Percentiles rank a stretch among this genome's conserved stretches.
Conservation (phyloP, 441 rosid genomes). For the Eutrema salsugineum region DNA sequence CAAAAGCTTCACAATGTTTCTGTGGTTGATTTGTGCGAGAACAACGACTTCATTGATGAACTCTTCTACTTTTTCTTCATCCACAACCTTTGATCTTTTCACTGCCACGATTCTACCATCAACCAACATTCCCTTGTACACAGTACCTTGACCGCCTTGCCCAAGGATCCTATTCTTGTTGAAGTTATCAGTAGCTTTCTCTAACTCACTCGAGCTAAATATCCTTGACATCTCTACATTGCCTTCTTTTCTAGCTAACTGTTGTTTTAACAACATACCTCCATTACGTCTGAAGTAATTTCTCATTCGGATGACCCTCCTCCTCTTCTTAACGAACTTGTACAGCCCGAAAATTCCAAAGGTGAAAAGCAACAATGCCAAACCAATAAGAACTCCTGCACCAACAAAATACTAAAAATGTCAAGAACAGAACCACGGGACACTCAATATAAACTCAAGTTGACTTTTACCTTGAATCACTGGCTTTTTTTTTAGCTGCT, state of each 20-base stretch:
- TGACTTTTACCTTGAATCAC: conserved; percentile 12
- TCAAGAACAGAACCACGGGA: background rate
- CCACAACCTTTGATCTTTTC: conserved; percentile 18
- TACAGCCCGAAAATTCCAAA: conserved; percentile 18
- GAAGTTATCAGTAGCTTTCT: conserved; percentile 43
- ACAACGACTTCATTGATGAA: conserved; percentile 31
- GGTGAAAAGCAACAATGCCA: background rate
- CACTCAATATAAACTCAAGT: background rate
- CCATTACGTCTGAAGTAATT: conserved; percentile 39
- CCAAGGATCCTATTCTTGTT: conserved; percentile 35
- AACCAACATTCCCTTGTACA: conserved; percentile 31
- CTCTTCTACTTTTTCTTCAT: conserved; percentile 27
- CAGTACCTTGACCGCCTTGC: conserved; percentile 46
- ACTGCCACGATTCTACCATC: conserved; percentile 24
- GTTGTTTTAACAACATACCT: conserved; percentile 33
- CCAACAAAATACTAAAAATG: background rate
- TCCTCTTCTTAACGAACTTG: background rate
- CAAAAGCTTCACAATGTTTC: conserved; percentile 28
- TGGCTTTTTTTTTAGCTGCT: conserved; percentile 2
- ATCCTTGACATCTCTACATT: conserved; percentile 32
- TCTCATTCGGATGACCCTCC: background rate
- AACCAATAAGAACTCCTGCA: conserved; percentile 28
- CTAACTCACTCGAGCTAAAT: conserved; percentile 35
- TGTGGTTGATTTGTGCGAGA: conserved; percentile 22
- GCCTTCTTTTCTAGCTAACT: conserved; percentile 24